phyloP scores from a whole-genome alignment of 495 filamentous ascomycete species.

The Halenospora varia region DNA sequence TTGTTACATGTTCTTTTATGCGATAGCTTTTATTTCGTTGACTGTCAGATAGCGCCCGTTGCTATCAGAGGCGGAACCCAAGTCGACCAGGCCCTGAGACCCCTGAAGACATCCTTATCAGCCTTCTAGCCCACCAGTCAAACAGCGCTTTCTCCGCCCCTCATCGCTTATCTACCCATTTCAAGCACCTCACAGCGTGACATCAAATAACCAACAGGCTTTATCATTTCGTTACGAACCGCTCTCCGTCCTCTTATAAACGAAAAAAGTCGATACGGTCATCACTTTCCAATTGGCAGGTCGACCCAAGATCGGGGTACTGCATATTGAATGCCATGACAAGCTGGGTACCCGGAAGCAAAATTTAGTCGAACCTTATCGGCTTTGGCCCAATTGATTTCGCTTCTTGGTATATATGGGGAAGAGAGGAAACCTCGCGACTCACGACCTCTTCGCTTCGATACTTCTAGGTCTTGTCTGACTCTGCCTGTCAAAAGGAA shows the following conservation, averaged over 20 bases:
- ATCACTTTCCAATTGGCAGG: background rate
- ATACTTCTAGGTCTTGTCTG: background rate
- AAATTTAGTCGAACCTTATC: no score
- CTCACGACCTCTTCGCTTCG: background rate
- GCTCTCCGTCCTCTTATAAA: background rate
- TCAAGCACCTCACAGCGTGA: background rate
- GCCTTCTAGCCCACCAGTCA: background rate
- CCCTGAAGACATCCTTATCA: background rate
- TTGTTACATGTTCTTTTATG: background rate
- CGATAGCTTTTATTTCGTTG: background rate
- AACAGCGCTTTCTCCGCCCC: background rate
- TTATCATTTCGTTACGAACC: background rate
- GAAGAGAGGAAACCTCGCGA: background rate
- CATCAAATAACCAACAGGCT: background rate
- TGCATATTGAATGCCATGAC: no score
- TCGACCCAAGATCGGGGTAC: no score
- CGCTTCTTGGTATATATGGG: background rate
- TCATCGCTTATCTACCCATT: background rate
- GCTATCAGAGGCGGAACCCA: background rate
- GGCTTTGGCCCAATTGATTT: background rate
- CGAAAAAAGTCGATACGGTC: background rate
- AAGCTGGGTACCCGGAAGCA: no score
- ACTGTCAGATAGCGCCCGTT: background rate
- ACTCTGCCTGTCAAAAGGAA: background rate
- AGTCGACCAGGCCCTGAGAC: background rate